Conservation (phyloP, 2,329 filamentous ascomycete species). For the Pseudogymnoascus verrucosus region DNA sequence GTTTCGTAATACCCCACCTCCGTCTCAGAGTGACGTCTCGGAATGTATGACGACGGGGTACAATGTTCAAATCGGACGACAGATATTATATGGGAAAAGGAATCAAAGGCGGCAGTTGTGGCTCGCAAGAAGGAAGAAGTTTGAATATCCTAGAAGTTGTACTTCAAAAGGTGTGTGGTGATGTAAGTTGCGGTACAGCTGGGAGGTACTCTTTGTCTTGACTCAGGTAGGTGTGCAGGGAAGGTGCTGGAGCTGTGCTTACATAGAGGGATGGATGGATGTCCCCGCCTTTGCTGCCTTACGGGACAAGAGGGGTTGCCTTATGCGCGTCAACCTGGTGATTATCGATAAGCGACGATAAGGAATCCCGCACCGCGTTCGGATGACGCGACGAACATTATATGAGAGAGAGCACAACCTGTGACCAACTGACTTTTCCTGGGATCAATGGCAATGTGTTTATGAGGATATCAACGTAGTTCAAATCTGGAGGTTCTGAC, state of each 20-base stretch:
- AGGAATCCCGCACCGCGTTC: background rate
- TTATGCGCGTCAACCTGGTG: conserved; percentile 4
- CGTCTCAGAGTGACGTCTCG: conserved; percentile 7
- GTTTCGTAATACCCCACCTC: background rate
- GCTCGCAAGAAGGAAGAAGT: background rate
- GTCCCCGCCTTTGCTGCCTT: conserved; percentile 5
- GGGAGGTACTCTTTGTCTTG: background rate
- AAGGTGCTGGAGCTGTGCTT: conserved; percentile 7
- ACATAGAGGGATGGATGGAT: background rate
- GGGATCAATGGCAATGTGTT: background rate
- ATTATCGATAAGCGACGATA: conserved; percentile 7
- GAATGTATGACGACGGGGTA: background rate
- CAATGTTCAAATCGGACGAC: background rate
- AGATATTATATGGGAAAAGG: background rate
- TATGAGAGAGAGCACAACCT: conserved; percentile 5
- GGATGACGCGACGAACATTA: conserved; percentile 7
- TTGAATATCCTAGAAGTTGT: background rate
- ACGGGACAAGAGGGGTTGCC: background rate
- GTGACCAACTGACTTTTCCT: background rate
- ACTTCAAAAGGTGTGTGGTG: background rate
- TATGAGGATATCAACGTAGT: background rate
- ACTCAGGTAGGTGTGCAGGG: background rate
- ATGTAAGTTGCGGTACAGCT: background rate
- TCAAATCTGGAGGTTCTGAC: background rate
- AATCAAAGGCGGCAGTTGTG: background rate